A percentile compares a stretch with the other conserved stretches of the same genome.
Evolutionary conservation across 1,139 yeast species (phyloP).

Genomic region (Geotrichum citri-aurantii): DNA sequence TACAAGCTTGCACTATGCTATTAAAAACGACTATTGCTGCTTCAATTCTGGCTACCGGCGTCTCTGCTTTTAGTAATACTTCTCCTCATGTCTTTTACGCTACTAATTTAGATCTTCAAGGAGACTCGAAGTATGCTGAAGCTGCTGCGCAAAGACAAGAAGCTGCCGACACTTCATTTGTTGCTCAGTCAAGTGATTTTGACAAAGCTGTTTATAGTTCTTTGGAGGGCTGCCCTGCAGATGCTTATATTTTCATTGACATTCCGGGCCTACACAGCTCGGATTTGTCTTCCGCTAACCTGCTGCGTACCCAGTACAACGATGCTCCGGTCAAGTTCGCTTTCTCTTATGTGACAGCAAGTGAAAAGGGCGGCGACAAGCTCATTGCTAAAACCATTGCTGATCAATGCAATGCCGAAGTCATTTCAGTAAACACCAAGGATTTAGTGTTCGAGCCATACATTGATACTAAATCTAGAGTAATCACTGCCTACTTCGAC

Average conservation of each 20-base stretch:
- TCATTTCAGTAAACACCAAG: slow-evolving; percentile 26
- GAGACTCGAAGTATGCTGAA: slow-evolving; percentile 9
- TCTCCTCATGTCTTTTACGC: slow-evolving; percentile 20
- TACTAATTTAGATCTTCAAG: slow-evolving; percentile 12
- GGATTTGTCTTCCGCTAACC: slow-evolving; percentile 28
- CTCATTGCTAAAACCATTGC: slow-evolving; percentile 25
- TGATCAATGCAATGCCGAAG: slow-evolving; percentile 30
- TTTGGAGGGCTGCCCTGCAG: slow-evolving; percentile 33
- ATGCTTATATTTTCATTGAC: slow-evolving; percentile 36
- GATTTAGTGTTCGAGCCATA: slow-evolving; percentile 28
- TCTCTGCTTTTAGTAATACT: slow-evolving; percentile 26
- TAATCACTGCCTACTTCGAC: slow-evolving; percentile 30
- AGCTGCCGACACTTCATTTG: slow-evolving; percentile 11
- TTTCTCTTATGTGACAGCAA: slow-evolving; percentile 17
- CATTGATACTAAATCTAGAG: slow-evolving; percentile 31
- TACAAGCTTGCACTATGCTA: slow-evolving; percentile 10
- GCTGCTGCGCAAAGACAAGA: slow-evolving; percentile 6
- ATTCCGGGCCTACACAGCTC: slow-evolving; percentile 35
- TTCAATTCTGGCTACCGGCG: slow-evolving; percentile 15
- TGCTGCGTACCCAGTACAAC: slow-evolving; percentile 26
- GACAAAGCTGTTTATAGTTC: slow-evolving; percentile 22
- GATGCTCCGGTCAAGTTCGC: slow-evolving; percentile 25
- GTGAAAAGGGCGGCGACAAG: slow-evolving; percentile 7
- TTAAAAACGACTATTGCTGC: slow-evolving; percentile 14
- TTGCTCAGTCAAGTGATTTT: slow-evolving; percentile 15